These are phyloP conservation scores for Nemania sp. DNA, from an alignment of 2,329 filamentous ascomycete genomes.

Conservation along the genomic window DNA sequence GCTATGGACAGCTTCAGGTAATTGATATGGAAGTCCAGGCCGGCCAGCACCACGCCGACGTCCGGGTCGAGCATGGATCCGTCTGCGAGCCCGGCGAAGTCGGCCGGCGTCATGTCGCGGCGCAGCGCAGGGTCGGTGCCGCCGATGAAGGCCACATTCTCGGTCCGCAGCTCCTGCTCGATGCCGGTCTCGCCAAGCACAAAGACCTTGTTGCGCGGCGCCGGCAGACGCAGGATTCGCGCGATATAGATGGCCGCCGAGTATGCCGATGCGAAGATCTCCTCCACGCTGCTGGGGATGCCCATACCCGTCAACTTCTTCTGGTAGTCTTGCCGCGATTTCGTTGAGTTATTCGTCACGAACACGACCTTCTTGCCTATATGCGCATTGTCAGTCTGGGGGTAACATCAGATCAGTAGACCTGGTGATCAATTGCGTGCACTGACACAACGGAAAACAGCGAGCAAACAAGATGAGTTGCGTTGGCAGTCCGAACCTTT, in stretches of 20 bases:
- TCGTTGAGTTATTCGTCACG: constrained; percentile 98
- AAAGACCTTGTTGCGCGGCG: constrained; percentile 88
- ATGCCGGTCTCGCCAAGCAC: constrained; percentile 90
- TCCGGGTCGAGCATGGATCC: constrained; percentile 78
- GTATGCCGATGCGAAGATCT: constrained; percentile 96
- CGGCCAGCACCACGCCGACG: constrained; percentile 86
- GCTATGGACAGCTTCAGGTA: constrained; percentile 88
- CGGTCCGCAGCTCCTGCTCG: constrained; percentile 81
- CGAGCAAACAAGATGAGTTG: not conserved
- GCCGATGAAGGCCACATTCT: constrained; percentile 79
- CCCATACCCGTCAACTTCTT: constrained; percentile 84
- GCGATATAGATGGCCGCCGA: constrained; percentile 95
- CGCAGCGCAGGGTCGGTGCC: constrained; percentile 81
- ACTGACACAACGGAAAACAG: no score
- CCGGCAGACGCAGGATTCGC: constrained; percentile 79
- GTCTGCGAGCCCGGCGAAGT: constrained; percentile 79
- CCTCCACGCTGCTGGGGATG: constrained; percentile 79
- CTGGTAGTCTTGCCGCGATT: constrained; percentile 88
- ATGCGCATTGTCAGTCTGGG: not conserved
- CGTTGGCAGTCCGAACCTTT: constrained; percentile 61
- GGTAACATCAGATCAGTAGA: not conserved
- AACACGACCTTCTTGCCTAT: constrained; percentile 90
- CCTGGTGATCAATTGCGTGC: no score
- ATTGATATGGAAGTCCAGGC: constrained; percentile 92
- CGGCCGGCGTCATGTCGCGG: constrained; percentile 76